These are phyloP conservation scores for Vigna angularis DNA, from an alignment of 306 rosid genomes.

Conservation along the genomic window DNA sequence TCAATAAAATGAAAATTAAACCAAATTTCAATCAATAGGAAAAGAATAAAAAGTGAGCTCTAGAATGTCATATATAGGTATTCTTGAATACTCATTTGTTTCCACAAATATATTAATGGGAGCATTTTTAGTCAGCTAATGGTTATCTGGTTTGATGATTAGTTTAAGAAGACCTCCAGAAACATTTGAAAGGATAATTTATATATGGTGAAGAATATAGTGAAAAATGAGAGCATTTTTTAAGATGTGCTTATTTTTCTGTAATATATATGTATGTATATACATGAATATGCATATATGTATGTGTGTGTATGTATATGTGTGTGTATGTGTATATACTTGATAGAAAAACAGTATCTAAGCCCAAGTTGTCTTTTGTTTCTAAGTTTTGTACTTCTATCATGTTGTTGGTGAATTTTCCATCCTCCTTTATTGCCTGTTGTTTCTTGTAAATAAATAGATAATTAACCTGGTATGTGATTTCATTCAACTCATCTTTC, in stretches of 20 bases:
- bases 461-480: slow-evolving; percentile 81
- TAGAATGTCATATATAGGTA: slow-evolving; percentile 4
- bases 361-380: slow-evolving; percentile 28
- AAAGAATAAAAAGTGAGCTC: not conserved
- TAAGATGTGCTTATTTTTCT: not conserved
- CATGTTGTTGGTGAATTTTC: not conserved
- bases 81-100: not conserved
- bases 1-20: not conserved
- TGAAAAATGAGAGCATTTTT: not conserved
- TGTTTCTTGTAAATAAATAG: slow-evolving; percentile 36
- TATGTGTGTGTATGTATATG: too few species aligned
- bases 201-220: slow-evolving; percentile 20
- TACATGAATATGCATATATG: too few species aligned
- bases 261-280: not conserved
- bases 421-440: not conserved
- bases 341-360: not conserved
- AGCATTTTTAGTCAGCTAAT: not conserved
- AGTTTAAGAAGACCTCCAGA: not conserved
- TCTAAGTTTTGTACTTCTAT: not conserved
- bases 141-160: slow-evolving; percentile 19
- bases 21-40: not conserved
- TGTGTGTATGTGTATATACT: not conserved
- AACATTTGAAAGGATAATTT: slow-evolving; percentile 17
- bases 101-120: slow-evolving; percentile 9
- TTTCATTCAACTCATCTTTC: slow-evolving; percentile 88